A percentile compares a stretch with the other conserved stretches of the same genome.
phyloP scores from a whole-genome alignment of 768 basidiomycete genomes.

The Clathrus columnatus region DNA sequence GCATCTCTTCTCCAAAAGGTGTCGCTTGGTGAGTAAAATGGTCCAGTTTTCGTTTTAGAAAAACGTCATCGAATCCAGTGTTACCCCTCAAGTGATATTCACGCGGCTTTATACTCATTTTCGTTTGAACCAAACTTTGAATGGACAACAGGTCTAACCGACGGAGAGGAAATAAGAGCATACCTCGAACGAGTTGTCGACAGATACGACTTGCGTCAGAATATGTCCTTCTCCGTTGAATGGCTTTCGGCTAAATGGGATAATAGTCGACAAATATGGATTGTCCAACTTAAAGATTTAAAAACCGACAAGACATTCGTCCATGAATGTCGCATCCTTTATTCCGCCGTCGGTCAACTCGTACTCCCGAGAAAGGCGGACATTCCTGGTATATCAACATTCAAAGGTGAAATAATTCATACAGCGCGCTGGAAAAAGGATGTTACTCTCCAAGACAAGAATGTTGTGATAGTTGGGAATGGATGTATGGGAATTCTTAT shows the following conservation, averaged over 20 bases:
- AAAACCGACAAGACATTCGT: constrained; percentile 6
- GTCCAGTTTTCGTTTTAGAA: background rate
- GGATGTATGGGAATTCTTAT: constrained; percentile 16
- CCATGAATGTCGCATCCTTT: constrained; percentile 16
- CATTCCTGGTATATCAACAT: constrained; percentile 9
- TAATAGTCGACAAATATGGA: constrained; percentile 14
- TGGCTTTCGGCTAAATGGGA: constrained; percentile 14
- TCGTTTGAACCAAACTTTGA: constrained; percentile 6
- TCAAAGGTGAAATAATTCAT: constrained; percentile 17
- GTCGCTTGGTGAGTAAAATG: background rate
- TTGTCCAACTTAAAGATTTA: constrained; percentile 10
- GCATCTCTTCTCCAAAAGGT: background rate
- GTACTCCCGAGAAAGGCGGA: constrained; percentile 13
- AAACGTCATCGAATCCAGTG: background rate
- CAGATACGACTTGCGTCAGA: constrained; percentile 13
- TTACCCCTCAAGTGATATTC: background rate
- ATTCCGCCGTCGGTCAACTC: constrained; percentile 16
- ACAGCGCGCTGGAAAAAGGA: constrained; percentile 15
- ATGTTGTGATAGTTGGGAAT: constrained; percentile 20
- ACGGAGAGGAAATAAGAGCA: background rate
- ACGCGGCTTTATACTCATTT: background rate
- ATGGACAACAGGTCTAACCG: background rate
- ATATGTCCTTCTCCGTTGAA: constrained; percentile 12
- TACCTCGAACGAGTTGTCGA: constrained; percentile 14
- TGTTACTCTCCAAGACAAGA: constrained; percentile 16